Conservation (phyloP, 2,329 filamentous ascomycete species). For the Stachybotrys echinatus region DNA sequence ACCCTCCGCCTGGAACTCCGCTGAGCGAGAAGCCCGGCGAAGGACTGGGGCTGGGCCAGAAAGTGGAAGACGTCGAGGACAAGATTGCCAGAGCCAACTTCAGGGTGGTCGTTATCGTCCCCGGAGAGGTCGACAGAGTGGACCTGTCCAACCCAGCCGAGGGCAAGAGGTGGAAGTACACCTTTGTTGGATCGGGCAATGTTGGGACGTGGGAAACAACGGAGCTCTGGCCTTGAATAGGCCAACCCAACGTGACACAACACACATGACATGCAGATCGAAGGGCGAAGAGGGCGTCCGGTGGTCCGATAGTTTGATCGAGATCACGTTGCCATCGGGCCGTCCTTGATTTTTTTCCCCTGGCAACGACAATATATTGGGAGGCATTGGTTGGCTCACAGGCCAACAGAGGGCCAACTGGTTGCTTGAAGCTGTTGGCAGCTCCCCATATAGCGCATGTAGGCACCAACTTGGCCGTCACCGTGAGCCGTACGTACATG, state of each 20-base stretch:
- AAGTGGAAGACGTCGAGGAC: slow-evolving; percentile 68
- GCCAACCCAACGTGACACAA: too few relatives aligned
- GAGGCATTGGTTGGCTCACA: not conserved
- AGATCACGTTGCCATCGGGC: too few relatives aligned
- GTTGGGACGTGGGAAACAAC: slow-evolving; percentile 57
- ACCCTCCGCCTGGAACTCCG: slow-evolving; percentile 62
- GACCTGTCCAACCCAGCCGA: slow-evolving; percentile 65
- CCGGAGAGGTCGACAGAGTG: slow-evolving; percentile 69
- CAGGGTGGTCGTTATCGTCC: slow-evolving; percentile 74
- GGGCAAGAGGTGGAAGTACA: slow-evolving; percentile 63
- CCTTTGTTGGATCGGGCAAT: slow-evolving; percentile 40
- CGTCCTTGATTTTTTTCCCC: too few relatives aligned
- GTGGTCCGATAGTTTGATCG: too few relatives aligned
- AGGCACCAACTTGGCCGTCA: not conserved
- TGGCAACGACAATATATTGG: too few relatives aligned
- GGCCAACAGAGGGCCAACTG: not conserved
- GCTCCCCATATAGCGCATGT: not conserved
- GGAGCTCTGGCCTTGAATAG: slow-evolving; percentile 61
- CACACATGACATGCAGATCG: not conserved
- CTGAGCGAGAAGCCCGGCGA: slow-evolving; percentile 43
- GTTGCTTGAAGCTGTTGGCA: not conserved
- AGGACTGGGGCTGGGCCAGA: slow-evolving; percentile 48
- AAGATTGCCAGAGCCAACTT: slow-evolving; percentile 68
- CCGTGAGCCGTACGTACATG: not conserved
- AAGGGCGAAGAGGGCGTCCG: too few relatives aligned